A percentile compares a stretch with the other conserved stretches of the same genome.
Evolutionary conservation across 1,284 basidiomycete genomes (phyloP).

Genomic region (Trichosporon coremiiforme): DNA sequence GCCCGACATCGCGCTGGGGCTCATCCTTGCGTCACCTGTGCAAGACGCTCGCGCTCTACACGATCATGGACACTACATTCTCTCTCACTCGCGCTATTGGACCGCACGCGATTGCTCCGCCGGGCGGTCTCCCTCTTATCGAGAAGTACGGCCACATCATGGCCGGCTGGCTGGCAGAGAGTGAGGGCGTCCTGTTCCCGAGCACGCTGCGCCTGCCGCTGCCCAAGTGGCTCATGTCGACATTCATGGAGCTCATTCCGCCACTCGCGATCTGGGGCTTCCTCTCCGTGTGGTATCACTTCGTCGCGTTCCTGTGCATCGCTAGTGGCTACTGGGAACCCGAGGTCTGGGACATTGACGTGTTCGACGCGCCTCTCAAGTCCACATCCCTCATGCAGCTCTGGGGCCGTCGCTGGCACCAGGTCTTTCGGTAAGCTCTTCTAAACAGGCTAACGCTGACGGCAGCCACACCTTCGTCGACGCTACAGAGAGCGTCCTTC

Average conservation of each 20-base stretch:
- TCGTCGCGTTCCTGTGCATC: constrained; percentile 35
- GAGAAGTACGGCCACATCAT: constrained; percentile 40
- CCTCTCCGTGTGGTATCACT: constrained; percentile 47
- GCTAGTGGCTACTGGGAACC: constrained; percentile 41
- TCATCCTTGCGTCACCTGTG: constrained; percentile 38
- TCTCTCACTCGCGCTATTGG: constrained; percentile 37
- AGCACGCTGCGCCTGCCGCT: constrained; percentile 6
- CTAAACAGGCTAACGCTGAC: background rate
- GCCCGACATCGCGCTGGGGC: constrained; percentile 31
- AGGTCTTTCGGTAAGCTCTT: constrained; percentile 31
- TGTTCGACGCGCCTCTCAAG: constrained; percentile 47
- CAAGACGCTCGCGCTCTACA: constrained; percentile 35
- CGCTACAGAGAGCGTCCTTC: constrained; percentile 36
- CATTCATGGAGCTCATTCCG: constrained; percentile 36
- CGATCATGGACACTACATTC: constrained; percentile 42
- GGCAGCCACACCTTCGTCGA: constrained; percentile 50
- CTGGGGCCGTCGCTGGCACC: constrained; percentile 57
- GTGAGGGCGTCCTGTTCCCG: background rate
- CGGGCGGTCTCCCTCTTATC: constrained; percentile 34
- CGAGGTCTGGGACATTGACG: constrained; percentile 47
- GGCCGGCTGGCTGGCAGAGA: constrained; percentile 8
- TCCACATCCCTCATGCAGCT: constrained; percentile 52
- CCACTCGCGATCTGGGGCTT: constrained; percentile 39
- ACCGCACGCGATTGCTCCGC: constrained; percentile 21
- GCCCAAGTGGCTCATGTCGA: constrained; percentile 29